These are phyloP conservation scores for Elsinoe necatrix DNA, from an alignment of 2,329 filamentous ascomycete genomes.

Conservation along the genomic window DNA sequence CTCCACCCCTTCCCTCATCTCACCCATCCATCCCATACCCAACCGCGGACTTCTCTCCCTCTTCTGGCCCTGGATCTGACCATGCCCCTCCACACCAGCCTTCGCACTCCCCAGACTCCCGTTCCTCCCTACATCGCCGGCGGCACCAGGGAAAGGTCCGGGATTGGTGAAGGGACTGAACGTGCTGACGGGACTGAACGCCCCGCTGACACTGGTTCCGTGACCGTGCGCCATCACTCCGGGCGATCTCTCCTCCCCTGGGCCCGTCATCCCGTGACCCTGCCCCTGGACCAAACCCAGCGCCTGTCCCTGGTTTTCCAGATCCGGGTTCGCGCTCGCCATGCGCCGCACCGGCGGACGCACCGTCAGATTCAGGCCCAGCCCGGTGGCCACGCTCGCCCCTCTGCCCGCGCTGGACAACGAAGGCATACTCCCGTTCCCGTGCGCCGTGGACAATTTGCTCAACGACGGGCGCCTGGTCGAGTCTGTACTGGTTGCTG, in stretches of 20 bases:
- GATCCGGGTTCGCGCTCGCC: neutral
- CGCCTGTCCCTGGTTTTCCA: neutral
- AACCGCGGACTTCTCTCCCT: conserved; percentile 5
- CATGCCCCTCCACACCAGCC: neutral
- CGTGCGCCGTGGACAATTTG: neutral
- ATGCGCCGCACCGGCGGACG: neutral
- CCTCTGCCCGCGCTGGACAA: neutral
- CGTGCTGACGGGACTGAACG: neutral
- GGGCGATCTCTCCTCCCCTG: neutral
- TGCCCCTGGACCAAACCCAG: neutral
- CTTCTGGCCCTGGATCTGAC: neutral
- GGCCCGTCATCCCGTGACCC: neutral
- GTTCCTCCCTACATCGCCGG: neutral
- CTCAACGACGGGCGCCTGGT: neutral
- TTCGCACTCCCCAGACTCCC: neutral
- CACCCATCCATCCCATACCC: conserved; percentile 11
- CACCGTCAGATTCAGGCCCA: neutral
- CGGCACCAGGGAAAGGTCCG: neutral
- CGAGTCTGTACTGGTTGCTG: neutral
- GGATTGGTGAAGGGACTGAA: conserved; percentile 3
- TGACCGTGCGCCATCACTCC: neutral
- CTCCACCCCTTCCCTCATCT: conserved; percentile 10
- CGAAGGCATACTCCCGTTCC: conserved; percentile 1
- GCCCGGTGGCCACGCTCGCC: neutral
- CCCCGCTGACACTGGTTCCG: neutral